These are phyloP conservation scores for Pseudomonodictys pantanalensis DNA, from an alignment of 495 filamentous ascomycete species.

Conservation along the genomic window DNA sequence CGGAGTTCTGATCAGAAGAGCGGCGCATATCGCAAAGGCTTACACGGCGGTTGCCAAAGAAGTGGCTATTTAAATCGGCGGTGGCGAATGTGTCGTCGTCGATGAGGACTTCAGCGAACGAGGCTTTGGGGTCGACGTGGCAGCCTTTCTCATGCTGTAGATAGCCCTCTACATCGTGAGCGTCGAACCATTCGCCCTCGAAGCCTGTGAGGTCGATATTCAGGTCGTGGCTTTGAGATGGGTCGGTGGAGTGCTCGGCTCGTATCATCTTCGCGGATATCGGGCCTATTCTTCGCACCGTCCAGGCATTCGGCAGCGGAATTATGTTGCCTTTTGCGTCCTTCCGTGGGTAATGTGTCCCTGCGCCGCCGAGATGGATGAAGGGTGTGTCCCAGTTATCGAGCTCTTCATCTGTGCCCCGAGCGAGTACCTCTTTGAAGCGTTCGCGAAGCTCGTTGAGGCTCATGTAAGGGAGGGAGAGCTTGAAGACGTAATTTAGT, in stretches of 20 bases:
- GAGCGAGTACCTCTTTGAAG: constrained; percentile 46
- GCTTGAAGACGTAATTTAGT: constrained; percentile 61
- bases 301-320: constrained; percentile 36
- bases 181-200: constrained; percentile 71
- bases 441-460: constrained; percentile 48
- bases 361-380: constrained; percentile 64
- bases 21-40: too few relatives aligned
- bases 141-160: constrained; percentile 57
- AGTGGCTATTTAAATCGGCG: not conserved
- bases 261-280: constrained; percentile 39
- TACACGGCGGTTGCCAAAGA: too few relatives aligned
- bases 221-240: constrained; percentile 24
- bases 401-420: constrained; percentile 49
- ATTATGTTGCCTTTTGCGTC: constrained; percentile 36
- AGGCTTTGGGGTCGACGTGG: constrained; percentile 51
- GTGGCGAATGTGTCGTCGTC: constrained; percentile 19
- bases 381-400: constrained; percentile 62
- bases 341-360: constrained; percentile 56
- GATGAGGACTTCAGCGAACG: constrained; percentile 52
- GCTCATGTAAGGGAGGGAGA: constrained; percentile 58
- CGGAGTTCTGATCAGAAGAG: too few relatives aligned
- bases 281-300: constrained; percentile 37
- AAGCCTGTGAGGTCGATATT: constrained; percentile 35
- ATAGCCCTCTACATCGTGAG: constrained; percentile 69
- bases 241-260: constrained; percentile 34